Base-by-base conservation (phyloP, 495 filamentous ascomycete species). In the Clavariopsis aquatica region DNA sequence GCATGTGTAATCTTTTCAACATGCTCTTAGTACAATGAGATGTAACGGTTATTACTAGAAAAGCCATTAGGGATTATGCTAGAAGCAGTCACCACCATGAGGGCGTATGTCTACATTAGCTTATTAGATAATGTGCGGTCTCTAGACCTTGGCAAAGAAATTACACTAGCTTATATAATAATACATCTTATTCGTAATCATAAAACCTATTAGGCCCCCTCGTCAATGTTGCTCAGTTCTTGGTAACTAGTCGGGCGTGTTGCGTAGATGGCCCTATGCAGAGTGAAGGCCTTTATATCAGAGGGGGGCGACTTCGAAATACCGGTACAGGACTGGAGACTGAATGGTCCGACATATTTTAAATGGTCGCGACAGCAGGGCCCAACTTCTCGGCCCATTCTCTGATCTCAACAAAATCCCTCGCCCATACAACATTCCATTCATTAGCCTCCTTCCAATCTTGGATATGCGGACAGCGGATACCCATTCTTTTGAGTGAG, bases 401-500 rank as follows among this genome's bases (percentile, higher is more conserved):
- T 12, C 19, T 36, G 17, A 66, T 34, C 34, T 66, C 64, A 43
- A 13, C 9, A 24, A 66, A 66, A 22, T 61, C 57, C 19, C 23
- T 34, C 1, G 41, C 57, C 64, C 64, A 66, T n/a, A 51, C 49
- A 54, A 66, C 20, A 20, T n/a, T 26, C 62, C 62, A 59, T 45
- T 65, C 49, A 20, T 55, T 43, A 8, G 13, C 7, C 1, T 57
- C 28, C 13, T 53, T 22, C 34, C 22, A 45, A 1, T 66, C 47
- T 17, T 17, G 22, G 12, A 71, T 60, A 49, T 64, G 60, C 24
- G 64, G 60, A 55, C 60, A 63, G 17, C 9, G 17, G 19, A 73
- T 58, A 36, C 59, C 58, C 1, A 75, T 17, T 36, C 72, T 58
- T 19, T 57, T 34, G 8, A 77, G 66, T 0, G 65, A 66, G 19